Evolutionary conservation across 805 yeast genomes (phyloP), one percentile per base, ranked within the genome.

Genomic region (Kazachstania martiniae): DNA sequence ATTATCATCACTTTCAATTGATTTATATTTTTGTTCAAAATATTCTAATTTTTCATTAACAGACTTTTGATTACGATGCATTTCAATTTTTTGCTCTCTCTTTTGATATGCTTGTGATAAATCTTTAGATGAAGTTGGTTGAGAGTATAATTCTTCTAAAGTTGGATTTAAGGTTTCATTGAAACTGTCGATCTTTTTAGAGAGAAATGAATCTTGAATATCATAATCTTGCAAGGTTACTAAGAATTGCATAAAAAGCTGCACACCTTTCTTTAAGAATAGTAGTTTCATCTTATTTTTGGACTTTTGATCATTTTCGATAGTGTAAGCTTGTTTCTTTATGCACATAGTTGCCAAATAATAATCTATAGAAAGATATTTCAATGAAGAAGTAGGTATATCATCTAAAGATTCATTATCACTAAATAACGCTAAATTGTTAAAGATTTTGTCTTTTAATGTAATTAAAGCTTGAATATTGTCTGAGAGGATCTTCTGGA

Each of bases 41-140:
- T 57, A 34, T 8, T 52, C 44, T 4, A 85, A 44, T 39, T 68
- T 65, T 2, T 40, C 47, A 6, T 57, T 62, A 32, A 82, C 56
- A 25, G 65, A 66, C 50, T 72, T 77, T 39, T 77, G 85, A 12
- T 62, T 50, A 47, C 72, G 77, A 53, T 64, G 80, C 43, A 71
- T 70, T 12, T 70, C 77, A 36, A 86, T 84, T 51, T 85, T 87
- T 30, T 72, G 77, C 15, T 77, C 74, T 44, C 96, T 66, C 44
- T 49, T 72, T 66, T 33, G 58, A 58, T 37, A 56, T 39, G 46
- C 58, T 21, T 42, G 44, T 9, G 43, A 31, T 21, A 48, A 23
- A 32, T 50, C 53, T 23, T 40, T 43, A 17, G 34, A 34, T 26
- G 36, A 29, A 8, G 34, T 29, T 5, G 48, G 44, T 29, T 40